phyloP scores from a whole-genome alignment of 2,329 filamentous ascomycete species.

The Venturia carpophila region DNA sequence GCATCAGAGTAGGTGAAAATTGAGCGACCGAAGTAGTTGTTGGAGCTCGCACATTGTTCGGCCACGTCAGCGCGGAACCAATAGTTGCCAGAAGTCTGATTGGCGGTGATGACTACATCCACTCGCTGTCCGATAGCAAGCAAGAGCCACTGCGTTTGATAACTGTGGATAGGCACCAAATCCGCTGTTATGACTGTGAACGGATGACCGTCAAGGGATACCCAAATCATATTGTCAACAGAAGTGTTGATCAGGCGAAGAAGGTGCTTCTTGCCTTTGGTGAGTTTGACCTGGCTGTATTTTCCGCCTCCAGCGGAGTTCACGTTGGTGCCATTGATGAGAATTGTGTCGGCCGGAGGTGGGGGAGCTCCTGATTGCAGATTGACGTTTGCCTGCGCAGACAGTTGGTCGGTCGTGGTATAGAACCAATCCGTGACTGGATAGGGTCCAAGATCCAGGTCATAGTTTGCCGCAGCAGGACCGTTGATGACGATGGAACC shows the following conservation, averaged over 20 bases:
- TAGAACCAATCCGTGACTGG: constrained; percentile 29
- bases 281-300: constrained; percentile 30
- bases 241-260: constrained; percentile 21
- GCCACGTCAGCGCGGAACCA: constrained; percentile 39
- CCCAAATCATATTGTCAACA: constrained; percentile 20
- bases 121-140: constrained; percentile 40
- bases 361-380: constrained; percentile 27
- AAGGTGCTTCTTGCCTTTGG: constrained; percentile 21
- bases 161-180: constrained; percentile 23
- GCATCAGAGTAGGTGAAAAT: constrained; percentile 31
- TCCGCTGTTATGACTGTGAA: constrained; percentile 19
- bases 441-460: constrained; percentile 27
- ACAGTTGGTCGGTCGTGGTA: constrained; percentile 22
- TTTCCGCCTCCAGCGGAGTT: constrained; percentile 31
- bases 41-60: constrained; percentile 30
- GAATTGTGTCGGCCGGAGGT: constrained; percentile 39
- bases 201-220: constrained; percentile 20
- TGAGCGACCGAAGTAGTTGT: constrained; percentile 29
- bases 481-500: constrained; percentile 29
- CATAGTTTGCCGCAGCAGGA: constrained; percentile 29
- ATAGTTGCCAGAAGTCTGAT: constrained; percentile 37
- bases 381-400: constrained; percentile 28
- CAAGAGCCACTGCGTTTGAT: constrained; percentile 30
- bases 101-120: constrained; percentile 40
- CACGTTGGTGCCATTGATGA: constrained; percentile 36